A percentile compares a stretch with the other conserved stretches of the same genome.
Evolutionary conservation across 1,139 yeast species (phyloP).

Genomic region (Yamadazyma friedrichii): DNA sequence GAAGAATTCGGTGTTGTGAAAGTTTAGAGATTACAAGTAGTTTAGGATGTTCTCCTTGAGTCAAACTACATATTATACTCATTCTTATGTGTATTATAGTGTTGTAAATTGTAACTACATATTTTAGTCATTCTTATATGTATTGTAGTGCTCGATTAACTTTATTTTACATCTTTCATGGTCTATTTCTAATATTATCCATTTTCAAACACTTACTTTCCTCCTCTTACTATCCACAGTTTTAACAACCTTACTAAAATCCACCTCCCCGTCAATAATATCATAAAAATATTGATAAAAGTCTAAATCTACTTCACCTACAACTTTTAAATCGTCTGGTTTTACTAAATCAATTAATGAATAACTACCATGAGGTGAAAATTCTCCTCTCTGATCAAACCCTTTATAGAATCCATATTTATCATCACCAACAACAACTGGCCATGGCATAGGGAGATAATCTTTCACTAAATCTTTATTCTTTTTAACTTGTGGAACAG

Average conservation of each 20-base stretch:
- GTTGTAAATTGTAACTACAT: no score
- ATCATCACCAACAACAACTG: constrained; percentile 14
- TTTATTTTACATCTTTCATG: no score
- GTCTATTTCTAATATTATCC: no score
- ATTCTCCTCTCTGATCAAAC: constrained; percentile 14
- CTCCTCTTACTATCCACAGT: constrained; percentile 13
- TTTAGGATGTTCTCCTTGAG: no score
- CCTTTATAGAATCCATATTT: constrained; percentile 15
- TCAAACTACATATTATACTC: no score
- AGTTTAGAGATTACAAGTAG: no score
- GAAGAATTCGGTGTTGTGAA: no score
- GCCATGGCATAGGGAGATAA: constrained; percentile 44
- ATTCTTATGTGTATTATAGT: no score
- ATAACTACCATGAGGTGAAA: not conserved
- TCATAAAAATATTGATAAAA: constrained; percentile 33
- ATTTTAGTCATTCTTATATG: no score
- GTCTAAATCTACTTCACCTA: constrained; percentile 22
- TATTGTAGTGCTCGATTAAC: no score
- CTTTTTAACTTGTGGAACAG: constrained; percentile 73
- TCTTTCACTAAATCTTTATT: constrained; percentile 70
- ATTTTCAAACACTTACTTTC: no score
- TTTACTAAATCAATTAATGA: constrained; percentile 11
- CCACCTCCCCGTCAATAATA: constrained; percentile 24
- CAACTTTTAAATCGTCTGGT: constrained; percentile 15
- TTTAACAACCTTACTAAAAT: constrained; percentile 21